phyloP scores from a whole-genome alignment of 768 basidiomycete species.

The Coprinopsis strossmayeri region DNA sequence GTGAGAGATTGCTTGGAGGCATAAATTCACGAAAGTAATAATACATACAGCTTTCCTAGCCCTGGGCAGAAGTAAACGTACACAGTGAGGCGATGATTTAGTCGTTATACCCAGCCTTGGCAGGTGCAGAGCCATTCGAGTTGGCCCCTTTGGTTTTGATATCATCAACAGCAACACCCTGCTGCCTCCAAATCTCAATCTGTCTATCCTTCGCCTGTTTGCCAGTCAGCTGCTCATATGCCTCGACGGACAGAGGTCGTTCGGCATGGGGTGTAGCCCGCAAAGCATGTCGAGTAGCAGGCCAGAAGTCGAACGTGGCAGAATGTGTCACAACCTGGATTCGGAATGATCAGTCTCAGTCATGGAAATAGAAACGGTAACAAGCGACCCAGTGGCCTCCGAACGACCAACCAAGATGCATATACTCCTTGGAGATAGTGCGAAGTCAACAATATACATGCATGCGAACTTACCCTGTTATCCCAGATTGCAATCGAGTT shows the following conservation, averaged over 20 bases:
- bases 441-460: neutral
- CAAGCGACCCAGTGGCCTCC: too few species aligned
- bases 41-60: too few species aligned
- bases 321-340: constrained; percentile 69
- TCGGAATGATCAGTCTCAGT: neutral
- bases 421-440: too few species aligned
- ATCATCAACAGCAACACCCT: constrained; percentile 39
- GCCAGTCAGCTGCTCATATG: constrained; percentile 58
- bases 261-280: constrained; percentile 81
- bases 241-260: constrained; percentile 66
- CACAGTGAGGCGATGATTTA: constrained; percentile 19
- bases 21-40: too few species aligned
- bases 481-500: constrained; percentile 86
- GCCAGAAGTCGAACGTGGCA: constrained; percentile 82
- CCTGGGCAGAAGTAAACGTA: too few species aligned
- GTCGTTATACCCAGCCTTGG: constrained; percentile 56
- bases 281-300: constrained; percentile 67
- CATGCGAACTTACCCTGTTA: constrained; percentile 49
- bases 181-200: constrained; percentile 62
- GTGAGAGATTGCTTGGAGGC: too few species aligned
- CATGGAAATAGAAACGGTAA: too few species aligned
- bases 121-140: constrained; percentile 20
- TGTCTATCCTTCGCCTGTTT: constrained; percentile 70
- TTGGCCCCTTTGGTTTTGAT: constrained; percentile 7
- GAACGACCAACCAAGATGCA: too few species aligned